Evolutionary conservation across 78 protist genomes (phyloP), one percentile per base, ranked within the genome.

Genomic region (Guillardia theta): DNA sequence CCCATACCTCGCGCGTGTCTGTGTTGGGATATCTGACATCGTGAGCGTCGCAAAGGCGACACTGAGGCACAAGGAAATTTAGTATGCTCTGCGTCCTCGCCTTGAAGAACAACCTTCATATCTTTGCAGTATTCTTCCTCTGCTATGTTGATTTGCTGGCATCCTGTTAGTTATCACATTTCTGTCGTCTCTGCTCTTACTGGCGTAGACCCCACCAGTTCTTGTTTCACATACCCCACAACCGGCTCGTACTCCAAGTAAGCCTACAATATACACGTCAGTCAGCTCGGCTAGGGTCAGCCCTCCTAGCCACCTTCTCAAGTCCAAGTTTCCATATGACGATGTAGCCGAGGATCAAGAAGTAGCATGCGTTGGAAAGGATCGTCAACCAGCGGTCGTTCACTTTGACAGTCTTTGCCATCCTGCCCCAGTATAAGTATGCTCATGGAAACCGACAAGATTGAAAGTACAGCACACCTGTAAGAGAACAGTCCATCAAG

Each of bases 121-220:
- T 37, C 90, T 46, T 27, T 12, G 50, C 90, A 78, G 90, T 78
- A 78, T 78, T 78, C 90, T n/a, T 78, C 44, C 90, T 78, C 41
- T 5, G 1, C 0, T 24, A 78, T 30, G 8, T 78, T 78, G 45
- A 43, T 37, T 19, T 78, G 80, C 48, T 27, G 41, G 27, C 87
- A 15, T 18, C 87, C 70, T 27, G 1, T 9, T 0, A 58, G 70
- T 24, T 58, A 3, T 58, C 39, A 58, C 39, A 58, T 50, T 50
- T 15, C 10, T 12, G 78, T 5, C 41, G 78, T n/a, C 27, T 8
- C 41, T 64, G 78, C 41, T 8, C 1, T 1, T 70, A 43, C 87
- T 70, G 90, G 90, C 6, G 90, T 78, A 48, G 45, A 43, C 0
- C 90, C 90, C 15, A 43, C 90, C 24, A 78, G 90, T 22, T 78